Conservation (phyloP, 495 filamentous ascomycete genomes). For the Hyaloscypha hepaticicola region DNA sequence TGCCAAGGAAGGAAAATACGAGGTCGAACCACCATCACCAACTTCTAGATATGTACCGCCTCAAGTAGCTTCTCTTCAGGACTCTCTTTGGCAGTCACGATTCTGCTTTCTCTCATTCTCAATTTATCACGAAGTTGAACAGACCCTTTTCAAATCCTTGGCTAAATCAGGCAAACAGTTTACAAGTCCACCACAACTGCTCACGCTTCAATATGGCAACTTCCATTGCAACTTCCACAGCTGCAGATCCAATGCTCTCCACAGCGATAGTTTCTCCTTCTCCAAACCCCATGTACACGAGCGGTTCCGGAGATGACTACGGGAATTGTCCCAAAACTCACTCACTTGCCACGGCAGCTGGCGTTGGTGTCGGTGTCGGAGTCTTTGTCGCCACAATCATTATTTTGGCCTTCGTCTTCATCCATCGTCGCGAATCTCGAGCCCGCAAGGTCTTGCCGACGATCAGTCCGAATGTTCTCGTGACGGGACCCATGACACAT, state of each 20-base stretch:
- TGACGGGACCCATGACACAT: neutral
- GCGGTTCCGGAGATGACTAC: neutral
- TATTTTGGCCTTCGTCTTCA: neutral
- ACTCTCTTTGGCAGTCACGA: neutral
- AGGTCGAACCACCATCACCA: neutral
- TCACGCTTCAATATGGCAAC: too few species aligned
- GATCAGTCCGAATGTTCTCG: neutral
- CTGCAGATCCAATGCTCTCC: too few species aligned
- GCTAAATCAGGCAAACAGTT: too few species aligned
- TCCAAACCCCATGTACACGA: too few species aligned
- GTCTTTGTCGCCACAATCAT: neutral
- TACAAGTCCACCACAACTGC: too few species aligned
- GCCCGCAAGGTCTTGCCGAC: neutral
- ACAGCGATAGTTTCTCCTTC: too few species aligned
- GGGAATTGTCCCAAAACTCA: neutral
- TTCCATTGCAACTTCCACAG: too few species aligned
- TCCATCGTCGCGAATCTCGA: neutral
- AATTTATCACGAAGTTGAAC: neutral
- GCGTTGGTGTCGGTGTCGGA: neutral
- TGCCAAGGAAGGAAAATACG: neutral
- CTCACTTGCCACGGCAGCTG: neutral
- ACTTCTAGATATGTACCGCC: neutral
- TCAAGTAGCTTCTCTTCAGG: neutral
- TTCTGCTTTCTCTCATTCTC: neutral
- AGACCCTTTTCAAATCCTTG: too few species aligned